Base-by-base conservation (phyloP, 2,329 filamentous ascomycete species). In the Fusarium protoensiforme region DNA sequence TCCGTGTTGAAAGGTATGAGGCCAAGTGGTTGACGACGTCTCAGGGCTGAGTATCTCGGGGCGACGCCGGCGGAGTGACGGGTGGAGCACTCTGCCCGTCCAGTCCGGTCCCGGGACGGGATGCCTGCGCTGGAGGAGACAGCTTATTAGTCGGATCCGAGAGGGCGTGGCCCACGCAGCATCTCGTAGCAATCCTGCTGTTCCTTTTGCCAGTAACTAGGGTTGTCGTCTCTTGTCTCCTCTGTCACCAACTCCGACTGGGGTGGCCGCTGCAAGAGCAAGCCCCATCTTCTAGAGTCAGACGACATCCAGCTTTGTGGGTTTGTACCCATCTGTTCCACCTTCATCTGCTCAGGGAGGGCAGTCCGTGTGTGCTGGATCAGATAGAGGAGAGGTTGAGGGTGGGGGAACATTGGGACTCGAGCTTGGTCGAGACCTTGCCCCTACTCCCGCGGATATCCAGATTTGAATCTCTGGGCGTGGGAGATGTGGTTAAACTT, bases 91-190 rank as follows among this genome's bases (percentile, higher is more conserved):
- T 33, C 51, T 46, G 56, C 58, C 64, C 51, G 51, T 72, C 69
- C 74, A 76, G 72, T 78, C 74, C 74, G 68, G 75, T 56, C 66
- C 71, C 67, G 70, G 75, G 65, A 74, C 60, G 70, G 60, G n/a
- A 73, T 67, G 72, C 72, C 75, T 77, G 75, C 70, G 61, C 63
- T 67, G 62, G 56, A 56, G 35, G 33, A 63, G 69, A 68, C 27
- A 72, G 59, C 69, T 73, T 59, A 77, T 76, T 77, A 76, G 75
- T 75, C 64, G 65, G 48, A 64, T 70, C 63, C 63, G 24, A 57
- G 58, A 64, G 48, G 38, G 16, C 29, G 7, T 61, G 66, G 41
- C 62, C 65, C 71, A 73, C 64, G 56, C 46, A 74, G 63, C 67
- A 68, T 68, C 56, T 67, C 36, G 38, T 66, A 64, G 63, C 56